Conservation (phyloP, 2,329 filamentous ascomycete genomes). For the Aspergillus pseudotamarii region DNA sequence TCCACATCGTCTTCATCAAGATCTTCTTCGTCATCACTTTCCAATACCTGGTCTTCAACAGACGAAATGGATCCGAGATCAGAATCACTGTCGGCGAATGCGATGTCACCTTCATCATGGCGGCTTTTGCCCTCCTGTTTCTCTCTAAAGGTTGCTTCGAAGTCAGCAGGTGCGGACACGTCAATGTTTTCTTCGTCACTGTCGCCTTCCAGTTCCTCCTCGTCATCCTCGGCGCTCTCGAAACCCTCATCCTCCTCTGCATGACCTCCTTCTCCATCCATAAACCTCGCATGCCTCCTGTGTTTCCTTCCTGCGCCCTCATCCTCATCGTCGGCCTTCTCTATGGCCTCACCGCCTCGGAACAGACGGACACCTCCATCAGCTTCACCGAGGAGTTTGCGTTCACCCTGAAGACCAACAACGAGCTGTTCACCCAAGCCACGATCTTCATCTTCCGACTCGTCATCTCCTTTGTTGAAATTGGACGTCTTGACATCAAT, state of each 20-base stretch:
- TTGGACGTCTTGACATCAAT: conserved; percentile 72
- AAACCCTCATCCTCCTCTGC: conserved; percentile 59
- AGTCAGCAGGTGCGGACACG: conserved; percentile 46
- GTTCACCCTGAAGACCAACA: conserved; percentile 81
- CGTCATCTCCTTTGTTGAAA: conserved; percentile 67
- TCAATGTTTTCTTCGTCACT: conserved; percentile 41
- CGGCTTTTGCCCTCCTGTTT: conserved; percentile 58
- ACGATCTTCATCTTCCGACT: conserved; percentile 68
- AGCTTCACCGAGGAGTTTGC: conserved; percentile 78
- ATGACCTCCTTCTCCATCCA: conserved; percentile 56
- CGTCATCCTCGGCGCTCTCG: conserved; percentile 55
- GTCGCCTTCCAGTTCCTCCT: conserved; percentile 42
- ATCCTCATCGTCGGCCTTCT: conserved; percentile 57
- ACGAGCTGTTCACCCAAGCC: conserved; percentile 97
- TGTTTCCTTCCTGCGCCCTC: conserved; percentile 61
- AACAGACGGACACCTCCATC: conserved; percentile 86
- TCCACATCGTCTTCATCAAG: conserved; percentile 57
- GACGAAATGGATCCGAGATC: conserved; percentile 86
- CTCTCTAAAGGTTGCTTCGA: conserved; percentile 47
- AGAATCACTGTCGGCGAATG: conserved; percentile 95
- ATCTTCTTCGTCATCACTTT: conserved; percentile 52
- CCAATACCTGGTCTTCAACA: conserved; percentile 58
- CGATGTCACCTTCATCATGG: conserved; percentile 69
- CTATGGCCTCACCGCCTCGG: conserved; percentile 70
- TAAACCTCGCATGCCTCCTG: conserved; percentile 54